Evolutionary conservation across 768 basidiomycete species (phyloP).

Genomic region (Phaffia australis): DNA sequence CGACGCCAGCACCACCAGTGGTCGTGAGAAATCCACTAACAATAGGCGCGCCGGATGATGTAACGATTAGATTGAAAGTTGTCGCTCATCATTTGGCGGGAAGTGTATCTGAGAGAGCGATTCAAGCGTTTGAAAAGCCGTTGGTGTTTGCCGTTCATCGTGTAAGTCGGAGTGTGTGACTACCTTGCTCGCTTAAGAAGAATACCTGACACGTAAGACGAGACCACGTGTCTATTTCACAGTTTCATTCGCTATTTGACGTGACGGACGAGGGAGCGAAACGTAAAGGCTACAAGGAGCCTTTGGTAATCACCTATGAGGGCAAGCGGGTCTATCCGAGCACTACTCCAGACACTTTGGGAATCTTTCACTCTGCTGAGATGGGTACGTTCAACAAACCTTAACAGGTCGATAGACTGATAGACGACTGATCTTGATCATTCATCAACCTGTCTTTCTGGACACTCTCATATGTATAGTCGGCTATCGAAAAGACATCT

Average conservation of each 20-base stretch:
- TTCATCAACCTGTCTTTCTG: too few species aligned
- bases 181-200: neutral
- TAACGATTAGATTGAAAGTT: conserved; percentile 1
- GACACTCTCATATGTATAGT: neutral
- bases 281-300: neutral
- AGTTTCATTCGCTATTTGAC: neutral
- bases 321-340: conserved; percentile 4
- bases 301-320: neutral
- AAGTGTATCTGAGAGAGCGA: neutral
- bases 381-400: neutral
- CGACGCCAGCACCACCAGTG: too few species aligned
- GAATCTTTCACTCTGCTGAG: neutral
- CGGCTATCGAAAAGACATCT: conserved; percentile 5
- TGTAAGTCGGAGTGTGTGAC: neutral
- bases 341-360: neutral
- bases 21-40: too few species aligned
- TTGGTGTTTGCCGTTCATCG: neutral
- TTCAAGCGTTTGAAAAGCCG: neutral
- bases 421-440: neutral
- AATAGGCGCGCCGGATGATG: neutral
- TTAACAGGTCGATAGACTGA: neutral
- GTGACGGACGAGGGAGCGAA: neutral
- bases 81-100: neutral
- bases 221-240: neutral
- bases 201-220: neutral